Evolutionary conservation across 140 eudicot genomes (phyloP).

Genomic region (Bidens hawaiensis): DNA sequence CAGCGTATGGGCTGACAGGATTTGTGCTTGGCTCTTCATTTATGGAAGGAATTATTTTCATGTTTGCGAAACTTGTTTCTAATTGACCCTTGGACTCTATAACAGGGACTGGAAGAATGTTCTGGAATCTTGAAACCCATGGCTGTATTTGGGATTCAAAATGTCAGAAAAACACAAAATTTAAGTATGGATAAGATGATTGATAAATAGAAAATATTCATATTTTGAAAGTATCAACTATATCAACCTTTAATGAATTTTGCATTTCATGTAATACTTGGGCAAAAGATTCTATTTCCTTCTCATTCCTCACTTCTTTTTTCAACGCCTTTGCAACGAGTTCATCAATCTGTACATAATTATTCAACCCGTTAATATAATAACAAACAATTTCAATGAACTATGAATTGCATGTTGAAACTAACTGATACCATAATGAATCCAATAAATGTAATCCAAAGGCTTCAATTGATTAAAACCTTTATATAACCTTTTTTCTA

Average conservation of each 20-base stretch:
- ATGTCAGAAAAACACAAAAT: neutral
- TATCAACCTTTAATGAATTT: constrained; percentile 73
- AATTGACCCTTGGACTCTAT: constrained; percentile 26
- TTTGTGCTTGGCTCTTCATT: constrained; percentile 20
- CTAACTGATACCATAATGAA: neutral
- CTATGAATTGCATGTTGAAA: neutral
- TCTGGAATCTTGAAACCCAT: constrained; percentile 68
- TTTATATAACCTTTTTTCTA: neutral
- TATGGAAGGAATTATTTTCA: constrained; percentile 24
- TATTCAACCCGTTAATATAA: neutral
- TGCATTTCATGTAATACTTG: constrained; percentile 56
- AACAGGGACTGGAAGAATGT: constrained; percentile 35
- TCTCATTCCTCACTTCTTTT: constrained; percentile 41
- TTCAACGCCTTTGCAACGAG: constrained; percentile 76
- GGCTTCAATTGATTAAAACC: neutral
- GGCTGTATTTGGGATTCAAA: constrained; percentile 49
- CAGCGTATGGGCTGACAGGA: constrained; percentile 44
- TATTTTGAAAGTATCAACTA: neutral
- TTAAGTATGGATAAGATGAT: too few species aligned
- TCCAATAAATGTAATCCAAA: neutral
- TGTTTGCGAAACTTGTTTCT: constrained; percentile 27
- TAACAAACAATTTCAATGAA: neutral
- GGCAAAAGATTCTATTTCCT: constrained; percentile 70
- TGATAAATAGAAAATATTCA: neutral
- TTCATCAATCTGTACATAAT: constrained; percentile 72